A percentile compares a stretch with the other conserved stretches of the same genome.
These are phyloP conservation scores for Neocucurbitaria cava DNA, from an alignment of 2,329 filamentous ascomycete genomes.

Conservation along the genomic window DNA sequence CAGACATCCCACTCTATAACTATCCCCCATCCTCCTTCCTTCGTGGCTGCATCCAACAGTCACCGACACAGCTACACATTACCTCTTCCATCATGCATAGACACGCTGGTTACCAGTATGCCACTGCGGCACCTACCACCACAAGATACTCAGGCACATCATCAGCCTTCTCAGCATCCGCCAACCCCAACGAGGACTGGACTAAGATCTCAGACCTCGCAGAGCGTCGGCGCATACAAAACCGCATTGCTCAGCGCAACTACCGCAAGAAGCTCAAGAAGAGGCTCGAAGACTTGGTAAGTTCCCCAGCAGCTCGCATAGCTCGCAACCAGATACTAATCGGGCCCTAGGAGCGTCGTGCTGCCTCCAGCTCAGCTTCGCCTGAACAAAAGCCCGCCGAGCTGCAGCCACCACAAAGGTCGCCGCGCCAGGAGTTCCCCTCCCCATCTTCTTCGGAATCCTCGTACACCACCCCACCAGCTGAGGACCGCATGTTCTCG, in stretches of 20 bases:
- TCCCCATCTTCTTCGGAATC: constrained; percentile 48
- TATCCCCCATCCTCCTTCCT: constrained; percentile 11
- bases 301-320: constrained; percentile 17
- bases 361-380: constrained; percentile 67
- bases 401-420: constrained; percentile 51
- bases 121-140: constrained; percentile 48
- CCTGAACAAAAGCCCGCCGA: constrained; percentile 66
- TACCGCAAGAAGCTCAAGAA: constrained; percentile 97
- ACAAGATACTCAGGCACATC: constrained; percentile 79
- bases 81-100: constrained; percentile 50
- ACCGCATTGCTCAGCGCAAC: constrained; percentile 96
- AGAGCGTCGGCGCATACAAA: constrained; percentile 92
- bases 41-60: constrained; percentile 36
- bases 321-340: constrained; percentile 26
- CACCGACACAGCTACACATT: constrained; percentile 16
- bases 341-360: constrained; percentile 67
- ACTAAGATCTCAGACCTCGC: constrained; percentile 98
- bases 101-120: constrained; percentile 54
- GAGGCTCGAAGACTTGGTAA: constrained; percentile 76
- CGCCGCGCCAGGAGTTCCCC: constrained; percentile 46
- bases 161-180: constrained; percentile 92
- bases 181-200: constrained; percentile 97
- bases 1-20: constrained; percentile 26
- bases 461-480: constrained; percentile 59
- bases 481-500: constrained; percentile 72